Evolutionary conservation across 345 rosid genomes (phyloP).

Genomic region (Diplotaxis tenuifolia): DNA sequence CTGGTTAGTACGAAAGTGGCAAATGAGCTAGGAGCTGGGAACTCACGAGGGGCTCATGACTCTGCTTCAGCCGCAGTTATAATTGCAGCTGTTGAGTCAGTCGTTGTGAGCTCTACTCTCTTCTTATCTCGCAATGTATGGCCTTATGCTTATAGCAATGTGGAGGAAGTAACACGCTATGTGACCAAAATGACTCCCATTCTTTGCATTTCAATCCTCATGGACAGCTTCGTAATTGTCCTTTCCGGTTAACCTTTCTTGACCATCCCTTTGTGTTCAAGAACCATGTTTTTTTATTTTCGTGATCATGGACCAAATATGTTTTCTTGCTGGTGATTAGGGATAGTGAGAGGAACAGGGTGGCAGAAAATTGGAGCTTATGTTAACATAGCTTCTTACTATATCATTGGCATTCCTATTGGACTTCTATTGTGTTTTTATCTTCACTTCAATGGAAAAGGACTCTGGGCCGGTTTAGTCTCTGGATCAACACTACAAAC

Average conservation of each 20-base stretch:
- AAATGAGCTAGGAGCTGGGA: slow-evolving; percentile 41
- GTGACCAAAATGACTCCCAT: slow-evolving; percentile 34
- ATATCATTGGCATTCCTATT: slow-evolving; percentile 53
- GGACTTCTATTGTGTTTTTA: slow-evolving; percentile 47
- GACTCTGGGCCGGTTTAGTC: slow-evolving; percentile 60
- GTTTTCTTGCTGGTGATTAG: slow-evolving; percentile 24
- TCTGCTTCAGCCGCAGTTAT: slow-evolving; percentile 34
- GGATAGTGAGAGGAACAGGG: slow-evolving; percentile 68
- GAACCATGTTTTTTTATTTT: neutral
- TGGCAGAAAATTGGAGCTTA: slow-evolving; percentile 67
- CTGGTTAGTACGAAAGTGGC: slow-evolving; percentile 37
- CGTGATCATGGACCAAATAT: neutral
- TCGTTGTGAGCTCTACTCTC: slow-evolving; percentile 29
- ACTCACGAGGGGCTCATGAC: slow-evolving; percentile 30
- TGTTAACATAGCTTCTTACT: slow-evolving; percentile 58
- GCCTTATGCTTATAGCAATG: slow-evolving; percentile 41
- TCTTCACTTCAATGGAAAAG: slow-evolving; percentile 45
- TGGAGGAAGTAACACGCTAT: slow-evolving; percentile 25
- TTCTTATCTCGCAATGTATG: slow-evolving; percentile 34
- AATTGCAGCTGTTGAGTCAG: slow-evolving; percentile 37
- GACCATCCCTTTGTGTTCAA: neutral
- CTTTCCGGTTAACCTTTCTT: slow-evolving; percentile 30
- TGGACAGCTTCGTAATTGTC: slow-evolving; percentile 35
- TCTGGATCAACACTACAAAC: slow-evolving; percentile 52
- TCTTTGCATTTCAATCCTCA: slow-evolving; percentile 37